Evolutionary conservation across 164 flowering plant species (phyloP).

Genomic region (Santalum album): DNA sequence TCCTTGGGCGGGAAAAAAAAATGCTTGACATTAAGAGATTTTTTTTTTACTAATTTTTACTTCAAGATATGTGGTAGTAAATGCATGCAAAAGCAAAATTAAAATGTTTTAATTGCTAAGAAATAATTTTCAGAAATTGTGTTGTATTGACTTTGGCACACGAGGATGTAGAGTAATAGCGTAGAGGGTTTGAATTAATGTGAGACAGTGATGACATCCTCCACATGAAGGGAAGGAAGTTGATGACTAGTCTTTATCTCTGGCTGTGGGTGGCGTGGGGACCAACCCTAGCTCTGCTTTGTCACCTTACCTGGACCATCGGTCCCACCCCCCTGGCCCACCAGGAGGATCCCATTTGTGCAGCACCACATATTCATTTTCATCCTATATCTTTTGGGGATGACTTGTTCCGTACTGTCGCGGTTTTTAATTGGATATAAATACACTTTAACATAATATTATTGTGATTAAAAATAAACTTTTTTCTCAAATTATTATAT

Average conservation of each 20-base stretch:
- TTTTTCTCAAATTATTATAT: too few species aligned
- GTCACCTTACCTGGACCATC: slow-evolving; percentile 9
- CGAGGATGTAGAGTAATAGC: background rate
- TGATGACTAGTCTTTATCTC: slow-evolving; percentile 23
- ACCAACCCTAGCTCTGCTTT: slow-evolving; percentile 13
- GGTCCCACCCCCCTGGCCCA: slow-evolving; percentile 11
- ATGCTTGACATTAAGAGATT: background rate
- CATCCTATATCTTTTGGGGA: slow-evolving; percentile 8
- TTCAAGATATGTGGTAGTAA: background rate
- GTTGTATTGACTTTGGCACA: background rate
- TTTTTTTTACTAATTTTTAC: background rate
- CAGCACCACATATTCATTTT: slow-evolving; percentile 21
- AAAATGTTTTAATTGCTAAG: too few species aligned
- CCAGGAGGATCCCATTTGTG: slow-evolving; percentile 11
- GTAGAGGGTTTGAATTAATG: background rate
- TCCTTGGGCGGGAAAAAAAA: background rate
- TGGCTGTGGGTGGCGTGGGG: slow-evolving; percentile 18
- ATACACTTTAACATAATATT: too few species aligned
- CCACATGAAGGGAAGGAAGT: slow-evolving; percentile 4
- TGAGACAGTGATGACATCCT: slow-evolving; percentile 16
- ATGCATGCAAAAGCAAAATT: background rate
- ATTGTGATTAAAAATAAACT: too few species aligned
- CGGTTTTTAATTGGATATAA: too few species aligned
- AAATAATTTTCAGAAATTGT: too few species aligned
- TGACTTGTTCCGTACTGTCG: too few species aligned